Evolutionary conservation across 345 rosid genomes (phyloP).

Genomic region (Barbarea vulgaris): DNA sequence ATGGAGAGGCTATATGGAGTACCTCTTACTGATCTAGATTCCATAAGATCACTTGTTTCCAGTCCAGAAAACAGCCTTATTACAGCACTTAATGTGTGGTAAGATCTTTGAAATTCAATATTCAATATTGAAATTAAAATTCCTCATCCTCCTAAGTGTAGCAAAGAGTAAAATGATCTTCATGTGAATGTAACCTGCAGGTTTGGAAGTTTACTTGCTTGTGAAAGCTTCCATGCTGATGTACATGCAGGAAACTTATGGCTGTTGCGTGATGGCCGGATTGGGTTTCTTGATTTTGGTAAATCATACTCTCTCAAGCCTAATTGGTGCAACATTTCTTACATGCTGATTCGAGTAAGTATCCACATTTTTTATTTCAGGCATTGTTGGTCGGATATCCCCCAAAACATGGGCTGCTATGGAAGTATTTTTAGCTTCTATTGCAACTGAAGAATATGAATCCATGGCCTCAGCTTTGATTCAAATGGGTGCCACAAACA

Average conservation of each 20-base stretch:
- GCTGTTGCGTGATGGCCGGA: constrained; percentile 93
- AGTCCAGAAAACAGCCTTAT: constrained; percentile 89
- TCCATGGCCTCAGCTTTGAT: constrained; percentile 93
- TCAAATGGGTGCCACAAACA: constrained; percentile 97
- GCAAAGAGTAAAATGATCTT: constrained; percentile 8
- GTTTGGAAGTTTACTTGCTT: constrained; percentile 97
- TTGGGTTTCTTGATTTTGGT: constrained; percentile 99
- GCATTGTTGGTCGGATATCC: constrained; percentile 97
- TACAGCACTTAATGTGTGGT: constrained; percentile 97
- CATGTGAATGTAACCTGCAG: constrained; percentile 43
- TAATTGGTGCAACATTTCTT: constrained; percentile 8
- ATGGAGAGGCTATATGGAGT: constrained; percentile 99
- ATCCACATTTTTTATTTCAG: constrained; percentile 43
- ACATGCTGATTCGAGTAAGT: constrained; percentile 19
- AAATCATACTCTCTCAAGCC: constrained; percentile 33
- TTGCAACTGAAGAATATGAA: constrained; percentile 82
- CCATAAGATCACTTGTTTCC: constrained; percentile 86
- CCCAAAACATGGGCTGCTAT: constrained; percentile 98
- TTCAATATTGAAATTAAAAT: neutral
- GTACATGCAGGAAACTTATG: constrained; percentile 98
- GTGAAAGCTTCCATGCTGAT: constrained; percentile 98
- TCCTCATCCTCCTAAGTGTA: neutral
- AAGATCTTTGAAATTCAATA: constrained; percentile 36
- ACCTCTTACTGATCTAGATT: constrained; percentile 93
- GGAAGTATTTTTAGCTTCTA: constrained; percentile 83